A percentile compares a stretch with the other conserved stretches of the same genome.
Conservation (phyloP, 2,329 filamentous ascomycete species). For the Huntiella abstrusa region DNA sequence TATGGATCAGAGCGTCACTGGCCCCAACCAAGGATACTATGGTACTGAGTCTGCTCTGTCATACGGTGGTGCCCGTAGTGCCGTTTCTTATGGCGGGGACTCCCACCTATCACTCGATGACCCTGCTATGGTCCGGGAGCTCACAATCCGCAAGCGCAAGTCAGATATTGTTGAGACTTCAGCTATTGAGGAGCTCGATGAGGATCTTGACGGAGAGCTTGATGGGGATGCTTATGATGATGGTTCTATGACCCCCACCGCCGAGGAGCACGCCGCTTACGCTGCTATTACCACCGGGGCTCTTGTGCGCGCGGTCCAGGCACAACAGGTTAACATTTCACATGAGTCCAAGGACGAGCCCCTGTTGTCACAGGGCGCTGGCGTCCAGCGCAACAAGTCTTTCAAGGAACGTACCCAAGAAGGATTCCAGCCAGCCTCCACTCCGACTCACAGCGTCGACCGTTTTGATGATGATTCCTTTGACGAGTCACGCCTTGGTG, state of each 20-base stretch:
- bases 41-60: constrained; percentile 9
- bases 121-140: constrained; percentile 6
- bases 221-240: constrained; percentile 1
- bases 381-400: constrained; percentile 40
- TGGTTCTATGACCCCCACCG: constrained; percentile 28
- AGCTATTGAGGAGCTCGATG: not conserved
- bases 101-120: constrained; percentile 21
- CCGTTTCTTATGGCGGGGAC: constrained; percentile 18
- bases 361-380: constrained; percentile 19
- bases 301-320: constrained; percentile 32
- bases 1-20: constrained; percentile 47
- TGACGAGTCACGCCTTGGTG: not conserved
- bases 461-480: constrained; percentile 28
- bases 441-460: constrained; percentile 40
- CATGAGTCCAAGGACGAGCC: constrained; percentile 17
- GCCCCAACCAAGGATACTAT: constrained; percentile 9
- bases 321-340: constrained; percentile 19
- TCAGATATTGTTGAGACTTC: constrained; percentile 3
- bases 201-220: not conserved
- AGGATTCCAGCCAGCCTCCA: constrained; percentile 33
- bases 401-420: constrained; percentile 47
- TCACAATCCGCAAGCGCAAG: constrained; percentile 7
- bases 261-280: constrained; percentile 23
- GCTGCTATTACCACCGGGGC: constrained; percentile 38
- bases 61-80: constrained; percentile 12